These are phyloP conservation scores for Colletotrichum higginsianum DNA, from an alignment of 2,329 filamentous ascomycete genomes.

Conservation along the genomic window DNA sequence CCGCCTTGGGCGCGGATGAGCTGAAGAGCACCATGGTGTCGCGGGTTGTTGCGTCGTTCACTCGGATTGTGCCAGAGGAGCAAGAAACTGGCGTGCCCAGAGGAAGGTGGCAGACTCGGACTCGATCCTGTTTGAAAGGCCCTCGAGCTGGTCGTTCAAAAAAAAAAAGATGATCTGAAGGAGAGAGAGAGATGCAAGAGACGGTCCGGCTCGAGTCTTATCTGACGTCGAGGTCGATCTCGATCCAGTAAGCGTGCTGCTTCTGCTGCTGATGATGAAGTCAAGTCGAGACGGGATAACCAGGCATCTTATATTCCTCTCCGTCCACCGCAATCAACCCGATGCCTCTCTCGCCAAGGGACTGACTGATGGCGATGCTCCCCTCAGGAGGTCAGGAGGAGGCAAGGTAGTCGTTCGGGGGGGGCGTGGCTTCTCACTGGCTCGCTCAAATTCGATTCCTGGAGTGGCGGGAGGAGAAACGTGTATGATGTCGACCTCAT, in stretches of 20 bases:
- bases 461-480: constrained; percentile 24
- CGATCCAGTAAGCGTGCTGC: neutral
- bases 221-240: neutral
- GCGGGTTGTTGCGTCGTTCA: neutral
- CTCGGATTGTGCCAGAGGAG: neutral
- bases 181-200: too few species aligned
- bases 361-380: constrained; percentile 17
- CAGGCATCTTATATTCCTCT: constrained; percentile 33
- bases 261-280: neutral
- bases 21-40: constrained; percentile 18
- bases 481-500: constrained; percentile 33
- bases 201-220: neutral
- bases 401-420: constrained; percentile 8
- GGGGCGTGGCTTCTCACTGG: constrained; percentile 33
- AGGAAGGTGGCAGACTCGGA: neutral
- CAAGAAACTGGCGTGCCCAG: neutral
- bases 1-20: constrained; percentile 21
- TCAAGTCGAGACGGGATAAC: constrained; percentile 12
- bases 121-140: constrained; percentile 4
- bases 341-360: constrained; percentile 19
- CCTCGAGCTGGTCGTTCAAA: neutral
- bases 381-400: constrained; percentile 7
- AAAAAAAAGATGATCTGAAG: neutral
- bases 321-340: neutral
- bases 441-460: constrained; percentile 38